Evolutionary conservation across 495 filamentous ascomycete species (phyloP), one percentile per base, ranked within the genome.

Genomic region (Pyrenopolyporus hunteri): DNA sequence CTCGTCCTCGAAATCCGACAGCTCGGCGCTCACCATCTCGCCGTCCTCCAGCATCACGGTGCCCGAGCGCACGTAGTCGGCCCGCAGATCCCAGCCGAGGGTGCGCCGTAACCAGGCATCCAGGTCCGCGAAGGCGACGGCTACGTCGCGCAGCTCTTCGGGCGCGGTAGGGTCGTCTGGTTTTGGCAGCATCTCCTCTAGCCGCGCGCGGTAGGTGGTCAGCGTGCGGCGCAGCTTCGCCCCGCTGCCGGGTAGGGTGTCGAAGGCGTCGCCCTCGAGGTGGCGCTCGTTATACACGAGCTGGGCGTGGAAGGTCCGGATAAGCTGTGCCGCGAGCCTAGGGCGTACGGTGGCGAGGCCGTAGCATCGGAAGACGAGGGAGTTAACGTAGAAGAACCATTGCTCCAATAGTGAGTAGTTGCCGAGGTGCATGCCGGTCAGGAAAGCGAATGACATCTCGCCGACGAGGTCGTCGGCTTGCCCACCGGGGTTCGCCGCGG

Each of bases 391-490:
- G 57, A 90, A 79, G 73, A 89, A 90, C 93, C 93, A 98, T 61
- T 97, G 92, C 64, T 93, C 87, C 19, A 93, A 79, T 68, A 90
- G 96, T 1, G 91, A 92, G 60, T 86, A 83, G 69, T 95, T 97
- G 71, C 88, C 88, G 36, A 97, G 78, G 19, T 88, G 89, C 56
- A 92, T 77, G 8, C 91, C 87, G 69, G 88, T 90, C 3, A 97
- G 65, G 73, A 94, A 97, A 29, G 85, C 82, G 65, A 95, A 88
- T 65, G 97, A 91, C 35, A 97, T 66, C 67, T 98, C 93, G 33
- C 92, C 93, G n/a, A 95, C 72, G 3, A 97, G 64, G 53, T 82
- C 87, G 69, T 63, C 56, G 45, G 73, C 72, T 8, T 19, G 13
- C 9, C 28, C 6, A 6, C 2, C 39, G 45, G 31, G 59, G 55